Percentiles rank a stretch among this genome's conserved stretches.
phyloP scores from a whole-genome alignment of 441 rosid species.

The Melastoma candidum region DNA sequence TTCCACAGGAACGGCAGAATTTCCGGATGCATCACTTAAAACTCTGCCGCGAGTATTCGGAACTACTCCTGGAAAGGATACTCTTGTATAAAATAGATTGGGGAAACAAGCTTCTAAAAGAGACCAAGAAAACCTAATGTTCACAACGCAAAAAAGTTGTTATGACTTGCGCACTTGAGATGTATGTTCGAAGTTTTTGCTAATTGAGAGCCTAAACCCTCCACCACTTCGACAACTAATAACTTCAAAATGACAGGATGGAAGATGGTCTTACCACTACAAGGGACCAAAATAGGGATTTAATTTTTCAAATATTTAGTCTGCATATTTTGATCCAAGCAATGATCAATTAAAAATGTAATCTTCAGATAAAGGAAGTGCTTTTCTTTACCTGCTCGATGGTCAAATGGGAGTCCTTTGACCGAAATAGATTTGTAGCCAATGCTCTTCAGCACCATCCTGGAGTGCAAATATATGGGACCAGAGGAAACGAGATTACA shows the following conservation, averaged over 20 bases:
- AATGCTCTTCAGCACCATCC: constrained; percentile 80
- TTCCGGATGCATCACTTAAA: constrained; percentile 32
- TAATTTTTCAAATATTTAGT: too few relatives aligned
- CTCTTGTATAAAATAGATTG: constrained; percentile 4
- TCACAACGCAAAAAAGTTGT: background rate
- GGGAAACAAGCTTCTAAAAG: background rate
- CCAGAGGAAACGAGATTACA: background rate
- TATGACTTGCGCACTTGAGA: too few relatives aligned
- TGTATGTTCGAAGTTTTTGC: too few relatives aligned
- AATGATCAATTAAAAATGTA: background rate
- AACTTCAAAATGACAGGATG: too few relatives aligned
- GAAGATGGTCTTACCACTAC: too few relatives aligned
- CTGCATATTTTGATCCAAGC: background rate
- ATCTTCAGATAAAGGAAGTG: background rate
- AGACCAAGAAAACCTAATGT: constrained; percentile 16
- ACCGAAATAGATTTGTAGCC: constrained; percentile 82
- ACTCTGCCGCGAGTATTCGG: constrained; percentile 67
- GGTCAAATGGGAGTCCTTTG: constrained; percentile 66
- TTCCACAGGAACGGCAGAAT: constrained; percentile 28
- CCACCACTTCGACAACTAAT: too few relatives aligned
- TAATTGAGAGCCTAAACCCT: too few relatives aligned
- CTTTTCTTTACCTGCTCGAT: constrained; percentile 47
- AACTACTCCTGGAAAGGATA: constrained; percentile 48
- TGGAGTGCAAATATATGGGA: constrained; percentile 12
- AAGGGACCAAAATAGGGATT: too few relatives aligned